A percentile compares a stretch with the other conserved stretches of the same genome.
These are phyloP conservation scores for Cercospora nicotianae DNA, from an alignment of 2,329 filamentous ascomycete species.

Conservation along the genomic window DNA sequence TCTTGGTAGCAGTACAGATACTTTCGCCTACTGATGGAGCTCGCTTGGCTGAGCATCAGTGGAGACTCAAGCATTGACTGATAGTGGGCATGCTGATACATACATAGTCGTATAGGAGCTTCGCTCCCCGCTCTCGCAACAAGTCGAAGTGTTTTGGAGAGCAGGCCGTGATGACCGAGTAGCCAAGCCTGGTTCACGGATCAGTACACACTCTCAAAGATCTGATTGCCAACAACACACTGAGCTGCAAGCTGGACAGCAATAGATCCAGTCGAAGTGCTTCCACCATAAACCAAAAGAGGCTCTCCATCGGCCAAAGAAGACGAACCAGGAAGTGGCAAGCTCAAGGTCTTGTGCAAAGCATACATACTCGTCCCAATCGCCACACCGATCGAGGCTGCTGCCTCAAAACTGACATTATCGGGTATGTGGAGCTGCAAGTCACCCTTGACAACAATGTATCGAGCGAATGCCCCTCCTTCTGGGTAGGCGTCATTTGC, in stretches of 20 bases:
- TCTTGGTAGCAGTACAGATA: background rate
- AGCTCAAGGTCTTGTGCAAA: background rate
- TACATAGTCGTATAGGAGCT: background rate
- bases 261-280: background rate
- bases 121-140: background rate
- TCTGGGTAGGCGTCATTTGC: background rate
- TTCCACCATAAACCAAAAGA: background rate
- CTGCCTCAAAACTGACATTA: background rate
- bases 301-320: background rate
- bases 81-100: background rate
- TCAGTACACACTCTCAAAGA: background rate
- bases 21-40: background rate
- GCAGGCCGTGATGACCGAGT: background rate
- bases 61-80: background rate
- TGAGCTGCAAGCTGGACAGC: background rate
- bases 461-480: background rate
- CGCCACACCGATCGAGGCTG: background rate
- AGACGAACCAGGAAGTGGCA: background rate
- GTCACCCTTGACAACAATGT: background rate
- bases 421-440: background rate
- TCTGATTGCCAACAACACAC: background rate
- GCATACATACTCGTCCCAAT: background rate
- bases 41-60: background rate
- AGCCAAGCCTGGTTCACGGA: background rate
- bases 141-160: background rate